A percentile compares a stretch with the other conserved stretches of the same genome.
phyloP scores from a whole-genome alignment of 371 early-diverging fungal species.

The Mucor saturninus region DNA sequence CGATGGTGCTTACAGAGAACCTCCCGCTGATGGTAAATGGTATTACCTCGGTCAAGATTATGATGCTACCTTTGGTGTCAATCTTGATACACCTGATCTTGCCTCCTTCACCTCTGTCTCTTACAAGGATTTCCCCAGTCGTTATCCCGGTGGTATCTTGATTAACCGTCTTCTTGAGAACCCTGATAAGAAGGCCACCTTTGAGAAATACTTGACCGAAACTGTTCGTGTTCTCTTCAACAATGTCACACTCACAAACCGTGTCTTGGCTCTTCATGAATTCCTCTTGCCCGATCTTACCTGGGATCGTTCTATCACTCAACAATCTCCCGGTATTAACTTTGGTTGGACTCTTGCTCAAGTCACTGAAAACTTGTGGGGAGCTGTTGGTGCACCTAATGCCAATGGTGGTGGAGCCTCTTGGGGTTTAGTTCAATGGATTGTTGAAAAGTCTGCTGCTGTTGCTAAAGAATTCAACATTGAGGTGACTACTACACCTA shows the following conservation, averaged over 20 bases:
- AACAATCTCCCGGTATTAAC: constrained; percentile 61
- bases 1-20: constrained; percentile 54
- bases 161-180: constrained; percentile 59
- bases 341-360: constrained; percentile 54
- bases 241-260: constrained; percentile 55
- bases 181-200: constrained; percentile 36
- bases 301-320: constrained; percentile 58
- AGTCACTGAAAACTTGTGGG: constrained; percentile 48
- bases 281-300: constrained; percentile 56
- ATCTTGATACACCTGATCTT: constrained; percentile 38
- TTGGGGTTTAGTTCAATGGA: constrained; percentile 55
- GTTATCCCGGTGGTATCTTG: constrained; percentile 52
- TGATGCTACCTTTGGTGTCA: constrained; percentile 65
- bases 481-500: constrained; percentile 40
- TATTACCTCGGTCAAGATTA: constrained; percentile 57
- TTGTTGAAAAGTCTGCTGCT: constrained; percentile 19
- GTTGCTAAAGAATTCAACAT: constrained; percentile 51
- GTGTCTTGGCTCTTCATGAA: constrained; percentile 54
- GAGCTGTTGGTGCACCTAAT: constrained; percentile 38
- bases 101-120: constrained; percentile 37
- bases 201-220: constrained; percentile 56
- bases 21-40: constrained; percentile 44
- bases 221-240: constrained; percentile 58
- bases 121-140: constrained; percentile 47
- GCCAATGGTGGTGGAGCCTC: constrained; percentile 53